A percentile compares a stretch with the other conserved stretches of the same genome.
These are phyloP conservation scores for Aspergillus flavus DNA, from an alignment of 2,329 filamentous ascomycete species.

Conservation along the genomic window DNA sequence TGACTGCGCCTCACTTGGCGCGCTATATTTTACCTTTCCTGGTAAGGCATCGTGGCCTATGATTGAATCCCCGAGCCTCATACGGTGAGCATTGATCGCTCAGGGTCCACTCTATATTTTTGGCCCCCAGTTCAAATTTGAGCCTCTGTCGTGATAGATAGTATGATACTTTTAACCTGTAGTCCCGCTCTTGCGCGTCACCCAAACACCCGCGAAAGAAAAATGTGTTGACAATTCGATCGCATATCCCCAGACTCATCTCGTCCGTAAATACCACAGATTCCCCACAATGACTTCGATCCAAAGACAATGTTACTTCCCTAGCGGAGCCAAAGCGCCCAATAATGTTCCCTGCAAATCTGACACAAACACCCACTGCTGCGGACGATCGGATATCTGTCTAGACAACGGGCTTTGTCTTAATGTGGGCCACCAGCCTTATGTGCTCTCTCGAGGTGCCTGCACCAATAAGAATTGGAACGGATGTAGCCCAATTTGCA, in stretches of 20 bases:
- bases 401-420: conserved; percentile 33
- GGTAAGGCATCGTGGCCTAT: not conserved
- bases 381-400: conserved; percentile 27
- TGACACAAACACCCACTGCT: conserved; percentile 29
- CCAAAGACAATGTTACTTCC: conserved; percentile 30
- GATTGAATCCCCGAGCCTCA: not conserved
- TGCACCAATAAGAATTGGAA: conserved; percentile 35
- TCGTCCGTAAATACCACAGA: not conserved
- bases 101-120: not conserved
- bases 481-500: conserved; percentile 27
- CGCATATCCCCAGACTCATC: too few relatives aligned
- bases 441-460: conserved; percentile 27
- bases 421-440: conserved; percentile 26
- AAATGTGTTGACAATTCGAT: too few relatives aligned
- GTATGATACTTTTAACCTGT: not conserved
- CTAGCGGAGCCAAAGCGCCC: conserved; percentile 21
- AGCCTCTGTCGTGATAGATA: not conserved
- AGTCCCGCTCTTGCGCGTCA: not conserved
- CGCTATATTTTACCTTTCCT: not conserved
- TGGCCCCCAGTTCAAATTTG: not conserved
- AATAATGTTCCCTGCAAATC: conserved; percentile 30
- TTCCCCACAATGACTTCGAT: not conserved
- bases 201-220: too few relatives aligned
- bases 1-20: too few relatives aligned
- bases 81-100: not conserved